Base-by-base conservation (phyloP, 805 yeast genomes). In the Ogataea methanolica region DNA sequence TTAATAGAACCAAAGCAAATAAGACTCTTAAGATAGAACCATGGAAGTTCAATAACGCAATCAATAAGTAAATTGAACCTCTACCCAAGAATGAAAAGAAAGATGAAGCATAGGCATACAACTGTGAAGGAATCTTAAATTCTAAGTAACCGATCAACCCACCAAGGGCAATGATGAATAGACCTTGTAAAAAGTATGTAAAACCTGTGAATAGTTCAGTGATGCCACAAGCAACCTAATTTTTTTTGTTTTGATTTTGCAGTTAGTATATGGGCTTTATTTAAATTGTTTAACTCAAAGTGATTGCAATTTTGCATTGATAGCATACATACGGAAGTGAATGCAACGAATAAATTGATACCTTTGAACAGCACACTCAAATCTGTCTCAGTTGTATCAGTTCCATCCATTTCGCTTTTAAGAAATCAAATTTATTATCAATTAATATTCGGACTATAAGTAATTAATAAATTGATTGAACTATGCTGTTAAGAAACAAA, bases 11-110 rank as follows among this genome's bases (percentile, higher is more conserved):
- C 9, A 83, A 52, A 2, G 84, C 83, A n/a, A 79, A 69, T 39
- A 87, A 61, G 36, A 78, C 59, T 54, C 89, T 75, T 51, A 86
- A 66, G 15, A 50, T 44, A 45, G 82, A 75, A 8, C 79, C 83
- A 45, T 71, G 74, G 23, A 79, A 62, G 39, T 77, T 65, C 41
- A 78, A 59, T 12, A 75, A 60, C 19, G 83, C 82, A 45, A 80
- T 62, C 48, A 78, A 65, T 21, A 76, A 56, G 60, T 80, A 81
- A 51, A 79, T 83, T 72, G 55, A 62, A 23, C 92, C 94, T 55
- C 94, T 75, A 11, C 94, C 92, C n/a, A 84, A 63, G 55, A 83
- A 83, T 29, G 86, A 80, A 60, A 80, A 83, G 55, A 83, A 73
- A 50, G 84, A 83, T 3, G 88, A 82, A 7, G 81, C 86, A 57